Percentiles rank a stretch among this genome's conserved stretches.
phyloP scores from a whole-genome alignment of 495 filamentous ascomycete species.

The Sporormia fimetaria region DNA sequence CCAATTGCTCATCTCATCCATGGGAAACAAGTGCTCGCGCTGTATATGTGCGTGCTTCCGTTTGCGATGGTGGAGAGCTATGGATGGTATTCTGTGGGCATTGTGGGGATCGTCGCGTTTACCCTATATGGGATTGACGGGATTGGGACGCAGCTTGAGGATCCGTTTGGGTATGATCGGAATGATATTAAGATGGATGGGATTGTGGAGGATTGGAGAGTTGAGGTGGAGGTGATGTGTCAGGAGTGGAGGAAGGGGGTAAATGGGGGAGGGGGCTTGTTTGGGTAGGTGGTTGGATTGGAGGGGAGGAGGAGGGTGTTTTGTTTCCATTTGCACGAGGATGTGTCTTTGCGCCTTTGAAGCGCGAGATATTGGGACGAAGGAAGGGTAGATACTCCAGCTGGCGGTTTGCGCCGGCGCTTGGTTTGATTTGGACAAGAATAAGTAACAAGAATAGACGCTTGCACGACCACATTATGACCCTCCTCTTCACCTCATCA shows the following conservation, averaged over 20 bases:
- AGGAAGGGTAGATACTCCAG: too few relatives aligned
- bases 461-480: too few relatives aligned
- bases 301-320: too few relatives aligned
- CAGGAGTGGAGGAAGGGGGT: slow-evolving; percentile 43
- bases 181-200: slow-evolving; percentile 75
- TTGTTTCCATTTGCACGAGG: too few relatives aligned
- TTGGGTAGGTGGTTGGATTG: slow-evolving; percentile 10
- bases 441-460: too few relatives aligned
- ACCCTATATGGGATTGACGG: slow-evolving; percentile 66
- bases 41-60: slow-evolving; percentile 60
- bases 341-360: too few relatives aligned
- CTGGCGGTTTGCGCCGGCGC: too few relatives aligned
- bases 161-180: slow-evolving; percentile 63
- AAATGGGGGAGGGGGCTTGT: slow-evolving; percentile 15
- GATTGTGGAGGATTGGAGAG: slow-evolving; percentile 54
- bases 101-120: slow-evolving; percentile 57
- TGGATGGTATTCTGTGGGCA: slow-evolving; percentile 58
- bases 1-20: slow-evolving; percentile 67
- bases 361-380: too few relatives aligned
- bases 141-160: slow-evolving; percentile 62
- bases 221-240: slow-evolving; percentile 52
- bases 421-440: too few relatives aligned
- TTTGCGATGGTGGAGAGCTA: slow-evolving; percentile 64
- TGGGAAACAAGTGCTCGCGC: slow-evolving; percentile 61
- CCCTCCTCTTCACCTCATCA: too few relatives aligned